These are phyloP conservation scores for Neoscytalidium dimidiatum DNA, from an alignment of 2,329 filamentous ascomycete genomes.

Conservation along the genomic window DNA sequence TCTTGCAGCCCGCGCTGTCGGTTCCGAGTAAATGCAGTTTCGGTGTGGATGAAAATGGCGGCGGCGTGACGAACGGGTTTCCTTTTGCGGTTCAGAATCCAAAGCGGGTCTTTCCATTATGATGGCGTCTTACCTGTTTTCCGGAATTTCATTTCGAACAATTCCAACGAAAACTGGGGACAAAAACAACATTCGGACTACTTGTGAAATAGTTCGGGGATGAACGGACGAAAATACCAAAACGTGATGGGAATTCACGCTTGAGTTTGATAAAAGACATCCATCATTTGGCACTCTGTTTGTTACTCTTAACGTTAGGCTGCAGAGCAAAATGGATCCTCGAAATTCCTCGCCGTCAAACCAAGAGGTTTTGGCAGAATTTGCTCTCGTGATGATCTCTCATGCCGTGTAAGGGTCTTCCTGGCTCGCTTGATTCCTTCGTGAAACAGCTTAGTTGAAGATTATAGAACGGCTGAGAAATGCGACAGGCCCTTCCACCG, in stretches of 20 bases:
- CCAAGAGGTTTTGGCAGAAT: not conserved
- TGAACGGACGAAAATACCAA: constrained; percentile 16
- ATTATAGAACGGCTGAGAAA: not conserved
- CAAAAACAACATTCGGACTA: constrained; percentile 1
- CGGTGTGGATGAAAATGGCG: constrained; percentile 14
- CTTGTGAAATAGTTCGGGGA: constrained; percentile 8
- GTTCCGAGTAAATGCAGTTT: constrained; percentile 9
- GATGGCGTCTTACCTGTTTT: constrained; percentile 12
- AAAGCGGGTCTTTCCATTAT: constrained; percentile 18
- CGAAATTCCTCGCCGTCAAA: constrained; percentile 1
- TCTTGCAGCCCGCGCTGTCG: constrained; percentile 17
- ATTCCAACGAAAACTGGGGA: constrained; percentile 9
- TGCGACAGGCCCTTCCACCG: not conserved
- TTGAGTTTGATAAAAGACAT: constrained; percentile 1
- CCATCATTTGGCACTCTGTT: not conserved
- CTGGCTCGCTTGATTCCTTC: not conserved
- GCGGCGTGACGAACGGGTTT: constrained; percentile 18
- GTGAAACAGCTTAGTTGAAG: not conserved
- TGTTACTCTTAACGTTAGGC: constrained; percentile 3
- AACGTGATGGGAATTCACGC: constrained; percentile 12
- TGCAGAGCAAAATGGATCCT: not conserved
- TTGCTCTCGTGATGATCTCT: not conserved
- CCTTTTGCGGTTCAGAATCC: constrained; percentile 16
- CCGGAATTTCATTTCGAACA: not conserved
- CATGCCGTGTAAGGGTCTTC: not conserved